These are phyloP conservation scores for Eragrostis tef DNA, from an alignment of 202 grass and related monocot genomes.

Conservation along the genomic window DNA sequence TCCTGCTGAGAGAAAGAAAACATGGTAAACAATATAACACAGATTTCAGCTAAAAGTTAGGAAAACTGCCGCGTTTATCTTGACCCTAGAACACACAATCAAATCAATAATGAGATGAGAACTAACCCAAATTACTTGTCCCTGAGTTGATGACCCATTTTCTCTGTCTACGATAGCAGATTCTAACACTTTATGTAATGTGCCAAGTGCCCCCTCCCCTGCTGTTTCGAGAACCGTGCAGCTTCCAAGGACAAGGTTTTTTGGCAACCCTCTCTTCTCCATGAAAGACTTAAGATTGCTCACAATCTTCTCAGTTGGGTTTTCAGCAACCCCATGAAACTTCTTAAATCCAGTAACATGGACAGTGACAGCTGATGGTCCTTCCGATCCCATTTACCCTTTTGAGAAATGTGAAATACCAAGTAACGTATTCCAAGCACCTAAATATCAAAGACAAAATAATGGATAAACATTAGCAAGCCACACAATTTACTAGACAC, in stretches of 20 bases:
- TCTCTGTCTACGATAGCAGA: constrained; percentile 57
- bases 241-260: constrained; percentile 83
- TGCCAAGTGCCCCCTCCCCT: constrained; percentile 69
- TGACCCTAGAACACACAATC: constrained; percentile 15
- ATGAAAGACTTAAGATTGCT: constrained; percentile 73
- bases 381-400: constrained; percentile 91
- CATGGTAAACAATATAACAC: constrained; percentile 1
- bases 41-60: constrained; percentile 7
- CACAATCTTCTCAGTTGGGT: constrained; percentile 91
- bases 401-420: constrained; percentile 5
- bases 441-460: constrained; percentile 15
- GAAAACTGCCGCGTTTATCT: background rate
- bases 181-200: constrained; percentile 77
- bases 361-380: constrained; percentile 82
- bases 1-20: background rate
- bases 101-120: constrained; percentile 16
- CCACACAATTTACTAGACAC: background rate
- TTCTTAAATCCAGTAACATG: constrained; percentile 98
- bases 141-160: constrained; percentile 52
- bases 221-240: constrained; percentile 87
- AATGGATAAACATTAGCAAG: constrained; percentile 36
- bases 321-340: constrained; percentile 94
- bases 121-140: constrained; percentile 88
- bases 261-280: constrained; percentile 80
- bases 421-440: constrained; percentile 25